Evolutionary conservation across 2,329 filamentous ascomycete genomes (phyloP), one percentile per base, ranked within the genome.

Genomic region (Didymella pinodella): DNA sequence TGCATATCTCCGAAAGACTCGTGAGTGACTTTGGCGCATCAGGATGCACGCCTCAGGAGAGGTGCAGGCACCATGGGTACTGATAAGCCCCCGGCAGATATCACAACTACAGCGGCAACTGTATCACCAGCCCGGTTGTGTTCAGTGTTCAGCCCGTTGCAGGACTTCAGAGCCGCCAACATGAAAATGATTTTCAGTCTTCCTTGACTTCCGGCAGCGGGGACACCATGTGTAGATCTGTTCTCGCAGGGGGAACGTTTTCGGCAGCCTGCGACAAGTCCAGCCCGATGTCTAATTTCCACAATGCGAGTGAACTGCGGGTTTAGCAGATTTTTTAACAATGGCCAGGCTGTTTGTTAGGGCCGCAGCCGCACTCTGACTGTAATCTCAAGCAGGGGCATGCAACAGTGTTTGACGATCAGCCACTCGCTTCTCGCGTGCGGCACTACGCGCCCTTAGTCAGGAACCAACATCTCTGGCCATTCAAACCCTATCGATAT

Each of bases 381-480:
- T 45, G 64, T 32, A 71, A 73, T 73, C 53, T 72, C 34, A 70
- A 43, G 70, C 64, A 72, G 69, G 68, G 68, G 67, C 36, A 56
- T 54, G 52, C 57, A 61, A 52, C 62, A 59, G 54, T 56, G 72
- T 74, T 75, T 74, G 68, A 69, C 61, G 65, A 69, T 70, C 71
- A 73, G 72, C 72, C 71, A 72, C 71, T 54, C 56, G 60, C 63
- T 59, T 64, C 65, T 66, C 66, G 67, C 63, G 57, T 64, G 57
- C 62, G 59, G 57, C 62, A 54, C 57, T 68, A 67, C 58, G 66
- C 68, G 64, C 65, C 55, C 55, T 54, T 48, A 54, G 55, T 62
- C 63, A 64, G 61, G 61, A 65, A 66, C 65, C 49, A 55, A 20
- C 38, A 41, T 46, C 4, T 34, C 41, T 47, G n/a, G 20, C 29